These are phyloP conservation scores for Xylaria castorea DNA, from an alignment of 495 filamentous ascomycete species.

Conservation along the genomic window DNA sequence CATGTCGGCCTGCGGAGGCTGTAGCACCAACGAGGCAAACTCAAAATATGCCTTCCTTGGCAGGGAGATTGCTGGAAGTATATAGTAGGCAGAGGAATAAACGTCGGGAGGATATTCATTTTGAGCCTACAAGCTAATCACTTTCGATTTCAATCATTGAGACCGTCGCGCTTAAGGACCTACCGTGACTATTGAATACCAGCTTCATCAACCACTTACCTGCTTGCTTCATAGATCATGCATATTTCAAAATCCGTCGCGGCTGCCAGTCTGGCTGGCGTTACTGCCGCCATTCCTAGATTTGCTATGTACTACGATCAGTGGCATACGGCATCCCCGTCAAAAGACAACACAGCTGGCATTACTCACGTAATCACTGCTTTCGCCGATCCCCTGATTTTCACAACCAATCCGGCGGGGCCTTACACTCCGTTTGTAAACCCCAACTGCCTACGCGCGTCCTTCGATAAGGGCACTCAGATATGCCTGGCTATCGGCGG, in stretches of 20 bases:
- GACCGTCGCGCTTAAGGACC: not conserved
- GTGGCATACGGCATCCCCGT: slow-evolving; percentile 44
- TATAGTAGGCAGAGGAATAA: not conserved
- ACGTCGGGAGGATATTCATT: not conserved
- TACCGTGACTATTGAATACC: not conserved
- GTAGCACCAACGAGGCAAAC: not conserved
- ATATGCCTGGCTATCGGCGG: slow-evolving; percentile 70
- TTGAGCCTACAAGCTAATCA: not conserved
- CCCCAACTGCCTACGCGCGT: slow-evolving; percentile 53
- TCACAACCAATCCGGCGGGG: slow-evolving; percentile 53
- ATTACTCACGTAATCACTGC: slow-evolving; percentile 65
- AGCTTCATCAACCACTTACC: not conserved
- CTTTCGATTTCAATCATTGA: not conserved
- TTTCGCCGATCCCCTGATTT: slow-evolving; percentile 60
- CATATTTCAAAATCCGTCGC: slow-evolving; percentile 32
- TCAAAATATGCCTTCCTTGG: not conserved
- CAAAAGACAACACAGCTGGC: slow-evolving; percentile 40
- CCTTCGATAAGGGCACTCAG: slow-evolving; percentile 61
- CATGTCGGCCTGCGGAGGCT: not conserved
- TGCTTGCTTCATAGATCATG: slow-evolving; percentile 25
- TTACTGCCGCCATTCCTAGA: slow-evolving; percentile 29
- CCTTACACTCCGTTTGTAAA: slow-evolving; percentile 58
- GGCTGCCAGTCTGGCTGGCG: slow-evolving; percentile 24
- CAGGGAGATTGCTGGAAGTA: not conserved
- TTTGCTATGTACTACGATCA: slow-evolving; percentile 45